phyloP scores from a whole-genome alignment of 345 rosid species.

The Salix koriyanagi region DNA sequence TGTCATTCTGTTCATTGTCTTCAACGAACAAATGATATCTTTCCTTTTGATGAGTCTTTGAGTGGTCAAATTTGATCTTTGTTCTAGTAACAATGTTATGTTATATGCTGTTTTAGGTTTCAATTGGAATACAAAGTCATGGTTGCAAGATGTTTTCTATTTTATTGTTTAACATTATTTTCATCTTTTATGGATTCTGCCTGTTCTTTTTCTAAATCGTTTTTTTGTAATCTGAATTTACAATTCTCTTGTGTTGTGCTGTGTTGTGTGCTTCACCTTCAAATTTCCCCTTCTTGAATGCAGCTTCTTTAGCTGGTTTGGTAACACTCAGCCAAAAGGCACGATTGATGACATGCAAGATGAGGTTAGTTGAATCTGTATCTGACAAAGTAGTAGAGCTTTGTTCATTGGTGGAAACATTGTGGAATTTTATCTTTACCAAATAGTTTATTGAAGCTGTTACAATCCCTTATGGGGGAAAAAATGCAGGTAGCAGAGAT shows the following conservation, averaged over 20 bases:
- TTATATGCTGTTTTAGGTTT: not conserved
- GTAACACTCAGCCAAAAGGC: slow-evolving; percentile 52
- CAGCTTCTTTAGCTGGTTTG: slow-evolving; percentile 94
- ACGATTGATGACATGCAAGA: slow-evolving; percentile 59
- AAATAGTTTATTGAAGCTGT: slow-evolving; percentile 1
- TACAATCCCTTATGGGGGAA: not conserved
- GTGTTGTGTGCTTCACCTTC: not conserved
- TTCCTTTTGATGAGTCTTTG: not conserved
- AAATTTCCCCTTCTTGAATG: slow-evolving; percentile 3
- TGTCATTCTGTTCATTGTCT: not conserved
- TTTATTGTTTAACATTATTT: not conserved
- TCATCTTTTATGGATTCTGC: not conserved
- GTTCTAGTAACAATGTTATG: not conserved
- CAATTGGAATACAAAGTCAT: not conserved
- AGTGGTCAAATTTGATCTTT: not conserved
- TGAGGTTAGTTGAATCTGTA: slow-evolving; percentile 51
- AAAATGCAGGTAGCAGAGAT: slow-evolving; percentile 76
- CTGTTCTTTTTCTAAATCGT: not conserved
- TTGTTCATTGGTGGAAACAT: not conserved
- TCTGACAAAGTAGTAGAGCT: not conserved
- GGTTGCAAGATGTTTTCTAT: not conserved
- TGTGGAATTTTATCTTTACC: not conserved
- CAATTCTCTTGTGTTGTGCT: not conserved
- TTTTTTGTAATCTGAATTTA: not conserved
- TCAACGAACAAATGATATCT: not conserved